Evolutionary conservation across 2,329 filamentous ascomycete species (phyloP).

Genomic region (Cryphonectria parasitica): DNA sequence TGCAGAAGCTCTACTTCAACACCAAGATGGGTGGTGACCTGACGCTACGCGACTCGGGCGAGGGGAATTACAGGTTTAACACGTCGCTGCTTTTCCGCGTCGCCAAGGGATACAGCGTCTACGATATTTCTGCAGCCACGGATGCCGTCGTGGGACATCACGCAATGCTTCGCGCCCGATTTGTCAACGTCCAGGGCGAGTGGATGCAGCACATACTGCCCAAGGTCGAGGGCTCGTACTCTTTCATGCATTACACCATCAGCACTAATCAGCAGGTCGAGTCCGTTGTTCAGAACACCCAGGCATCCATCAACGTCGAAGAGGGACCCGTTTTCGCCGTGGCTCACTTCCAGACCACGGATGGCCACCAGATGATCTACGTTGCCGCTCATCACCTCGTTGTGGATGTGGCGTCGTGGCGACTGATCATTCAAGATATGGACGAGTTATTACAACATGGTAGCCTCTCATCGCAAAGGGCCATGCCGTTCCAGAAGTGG

Average conservation of each 20-base stretch:
- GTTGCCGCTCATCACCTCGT: slow-evolving; percentile 57
- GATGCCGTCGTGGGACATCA: slow-evolving; percentile 55
- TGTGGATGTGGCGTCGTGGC: slow-evolving; percentile 56
- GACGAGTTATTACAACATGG: slow-evolving; percentile 53
- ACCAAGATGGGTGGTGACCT: slow-evolving; percentile 47
- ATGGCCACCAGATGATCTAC: slow-evolving; percentile 52
- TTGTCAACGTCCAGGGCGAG: slow-evolving; percentile 42
- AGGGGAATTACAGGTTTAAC: slow-evolving; percentile 52
- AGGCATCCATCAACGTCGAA: slow-evolving; percentile 52
- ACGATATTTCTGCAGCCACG: slow-evolving; percentile 52
- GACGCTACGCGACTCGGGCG: slow-evolving; percentile 36
- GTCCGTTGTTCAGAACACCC: slow-evolving; percentile 45
- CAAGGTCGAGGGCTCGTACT: slow-evolving; percentile 47
- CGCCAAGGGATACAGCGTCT: slow-evolving; percentile 44
- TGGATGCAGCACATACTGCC: slow-evolving; percentile 53
- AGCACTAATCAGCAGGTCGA: slow-evolving; percentile 47
- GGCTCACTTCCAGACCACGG: slow-evolving; percentile 50
- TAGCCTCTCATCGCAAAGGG: slow-evolving; percentile 47
- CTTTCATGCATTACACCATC: slow-evolving; percentile 47
- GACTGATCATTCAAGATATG: slow-evolving; percentile 53
- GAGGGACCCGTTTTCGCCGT: slow-evolving; percentile 55
- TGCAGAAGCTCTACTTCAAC: slow-evolving; percentile 59
- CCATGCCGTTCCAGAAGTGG: slow-evolving; percentile 56
- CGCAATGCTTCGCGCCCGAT: slow-evolving; percentile 55
- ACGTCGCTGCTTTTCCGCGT: slow-evolving; percentile 54